Percentiles rank a stretch among this genome's conserved stretches.
These are phyloP conservation scores for Collybia sp. DNA, from an alignment of 768 basidiomycete species.

Conservation along the genomic window DNA sequence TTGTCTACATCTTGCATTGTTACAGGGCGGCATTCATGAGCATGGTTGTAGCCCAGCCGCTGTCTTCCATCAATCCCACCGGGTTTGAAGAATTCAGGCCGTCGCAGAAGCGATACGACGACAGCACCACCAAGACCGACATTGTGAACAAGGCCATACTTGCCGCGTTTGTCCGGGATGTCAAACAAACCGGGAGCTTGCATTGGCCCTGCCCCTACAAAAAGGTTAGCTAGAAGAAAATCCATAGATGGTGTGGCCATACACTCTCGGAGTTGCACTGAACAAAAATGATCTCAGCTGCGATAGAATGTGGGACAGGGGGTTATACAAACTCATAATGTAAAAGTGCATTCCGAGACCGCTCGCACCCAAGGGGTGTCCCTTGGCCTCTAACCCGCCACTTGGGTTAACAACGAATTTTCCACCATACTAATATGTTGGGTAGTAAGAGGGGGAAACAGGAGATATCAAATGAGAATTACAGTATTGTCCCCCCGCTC, in stretches of 20 bases:
- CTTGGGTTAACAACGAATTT: slow-evolving; percentile 84
- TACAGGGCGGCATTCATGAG: slow-evolving; percentile 56
- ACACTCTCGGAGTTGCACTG: slow-evolving; percentile 78
- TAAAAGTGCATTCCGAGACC: slow-evolving; percentile 88
- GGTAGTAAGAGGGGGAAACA: not conserved
- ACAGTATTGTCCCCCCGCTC: slow-evolving; percentile 79
- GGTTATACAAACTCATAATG: slow-evolving; percentile 55
- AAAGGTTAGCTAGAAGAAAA: not conserved
- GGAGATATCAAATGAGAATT: slow-evolving; percentile 13
- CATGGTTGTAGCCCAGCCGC: slow-evolving; percentile 82
- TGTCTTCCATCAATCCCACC: slow-evolving; percentile 62
- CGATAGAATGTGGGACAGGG: not conserved
- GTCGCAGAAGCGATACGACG: slow-evolving; percentile 68
- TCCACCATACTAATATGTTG: slow-evolving; percentile 59
- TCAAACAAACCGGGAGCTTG: slow-evolving; percentile 71
- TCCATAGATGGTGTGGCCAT: slow-evolving; percentile 7
- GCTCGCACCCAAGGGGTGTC: slow-evolving; percentile 80
- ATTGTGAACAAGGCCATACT: slow-evolving; percentile 81
- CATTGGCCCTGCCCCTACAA: slow-evolving; percentile 78
- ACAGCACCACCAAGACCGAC: slow-evolving; percentile 79
- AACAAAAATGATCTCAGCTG: not conserved
- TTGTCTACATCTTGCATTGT: slow-evolving; percentile 66
- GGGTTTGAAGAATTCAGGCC: slow-evolving; percentile 71
- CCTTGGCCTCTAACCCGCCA: slow-evolving; percentile 86
- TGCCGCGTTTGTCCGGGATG: slow-evolving; percentile 58